Conservation (phyloP, 1,284 basidiomycete genomes). For the Melampsora allii-populina region DNA sequence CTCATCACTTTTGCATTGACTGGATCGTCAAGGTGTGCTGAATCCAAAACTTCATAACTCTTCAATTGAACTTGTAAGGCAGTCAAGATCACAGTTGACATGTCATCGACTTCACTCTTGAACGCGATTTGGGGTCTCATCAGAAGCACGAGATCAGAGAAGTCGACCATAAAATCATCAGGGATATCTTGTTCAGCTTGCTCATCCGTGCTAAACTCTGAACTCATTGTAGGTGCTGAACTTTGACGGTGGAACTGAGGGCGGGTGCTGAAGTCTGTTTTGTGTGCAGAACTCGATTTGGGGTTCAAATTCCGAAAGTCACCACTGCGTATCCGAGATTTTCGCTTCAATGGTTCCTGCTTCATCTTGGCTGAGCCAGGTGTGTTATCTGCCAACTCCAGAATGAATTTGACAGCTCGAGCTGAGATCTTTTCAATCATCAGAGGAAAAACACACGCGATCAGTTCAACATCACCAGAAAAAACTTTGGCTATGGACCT, state of each 20-base stretch:
- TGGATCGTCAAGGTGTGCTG: slow-evolving; percentile 72
- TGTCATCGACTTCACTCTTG: slow-evolving; percentile 62
- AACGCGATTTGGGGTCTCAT: slow-evolving; percentile 89
- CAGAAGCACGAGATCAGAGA: slow-evolving; percentile 75
- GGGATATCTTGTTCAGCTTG: slow-evolving; percentile 51
- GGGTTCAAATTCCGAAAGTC: slow-evolving; percentile 27
- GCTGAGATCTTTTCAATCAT: slow-evolving; percentile 25
- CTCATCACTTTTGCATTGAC: slow-evolving; percentile 81
- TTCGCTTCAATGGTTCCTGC: slow-evolving; percentile 23
- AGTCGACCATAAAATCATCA: slow-evolving; percentile 55
- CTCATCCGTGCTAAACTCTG: slow-evolving; percentile 43
- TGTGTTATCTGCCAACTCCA: slow-evolving; percentile 35
- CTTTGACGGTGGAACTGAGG: slow-evolving; percentile 17
- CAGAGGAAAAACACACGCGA: neutral
- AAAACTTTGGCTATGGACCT: neutral
- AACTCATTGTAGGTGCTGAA: slow-evolving; percentile 12
- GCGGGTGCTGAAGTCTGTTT: slow-evolving; percentile 1
- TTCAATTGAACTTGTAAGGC: slow-evolving; percentile 78
- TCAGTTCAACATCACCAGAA: neutral
- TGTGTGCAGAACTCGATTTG: neutral
- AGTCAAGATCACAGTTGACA: slow-evolving; percentile 71
- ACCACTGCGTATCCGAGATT: slow-evolving; percentile 34
- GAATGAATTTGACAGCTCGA: slow-evolving; percentile 61
- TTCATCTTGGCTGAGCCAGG: slow-evolving; percentile 11
- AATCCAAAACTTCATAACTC: slow-evolving; percentile 76